Base-by-base conservation (phyloP, 164 flowering plant genomes). In the Vitis amurensis region DNA sequence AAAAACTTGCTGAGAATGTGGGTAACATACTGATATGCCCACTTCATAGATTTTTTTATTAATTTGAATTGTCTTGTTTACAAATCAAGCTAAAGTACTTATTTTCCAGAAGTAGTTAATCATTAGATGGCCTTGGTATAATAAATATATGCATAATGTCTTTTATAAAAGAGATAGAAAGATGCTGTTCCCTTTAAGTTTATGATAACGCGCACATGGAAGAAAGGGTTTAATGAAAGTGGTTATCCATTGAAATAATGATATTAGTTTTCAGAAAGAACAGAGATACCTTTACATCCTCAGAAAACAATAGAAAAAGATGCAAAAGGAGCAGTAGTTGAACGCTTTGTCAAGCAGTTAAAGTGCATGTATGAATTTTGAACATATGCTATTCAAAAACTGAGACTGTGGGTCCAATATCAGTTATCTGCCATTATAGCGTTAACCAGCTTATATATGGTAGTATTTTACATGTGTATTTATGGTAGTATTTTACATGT, bases 1-100 rank as follows among this genome's bases (percentile, higher is more conserved):
- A 93, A 62, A 91, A 91, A 68, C 97, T 93, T 64, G 82, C 81
- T 3, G 97, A 93, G 67, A 95, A 93, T 87, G 99, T 95, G 66
- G 68, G 97, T 83, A 47, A 52, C 71, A 72, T 77, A 67, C 61
- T 78, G 16, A 73, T 31, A 31, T 31, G 44, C 44, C 44, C 2
- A 37, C 44, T 37, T 37, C 7, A 37, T 37, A 2, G 7, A 6
- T 37, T 37, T 37, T 37, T 37, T 37, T 3, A 37, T 37, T 37
- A 6, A 37, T 37, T 37, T 37, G 44, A 37, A 37, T 37, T 2
- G 4, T 37, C 3, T 37, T 37, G 7, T 37, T 37, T 37, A 37
- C 44, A 37, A 3, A 37, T 53, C 15, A 14, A 53, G n/a, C 9
- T 53, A 13, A 53, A 53, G 9, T 53, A 2, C 14, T 53, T 11